A percentile compares a stretch with the other conserved stretches of the same genome.
Conservation (phyloP, 2,329 filamentous ascomycete genomes). For the Botrytis elliptica region DNA sequence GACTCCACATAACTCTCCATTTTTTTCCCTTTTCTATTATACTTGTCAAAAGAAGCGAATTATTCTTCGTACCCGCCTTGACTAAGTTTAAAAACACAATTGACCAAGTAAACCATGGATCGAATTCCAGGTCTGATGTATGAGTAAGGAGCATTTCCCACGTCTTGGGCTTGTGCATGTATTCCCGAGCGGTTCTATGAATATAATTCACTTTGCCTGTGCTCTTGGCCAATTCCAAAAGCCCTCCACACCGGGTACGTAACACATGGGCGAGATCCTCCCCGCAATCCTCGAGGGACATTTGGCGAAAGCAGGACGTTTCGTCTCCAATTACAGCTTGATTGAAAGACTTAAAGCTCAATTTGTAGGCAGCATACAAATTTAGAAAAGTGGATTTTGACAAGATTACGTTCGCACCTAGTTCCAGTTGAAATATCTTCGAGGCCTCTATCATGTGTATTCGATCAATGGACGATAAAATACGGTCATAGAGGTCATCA, state of each 20-base stretch:
- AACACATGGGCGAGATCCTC: neutral
- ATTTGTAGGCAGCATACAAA: too few relatives aligned
- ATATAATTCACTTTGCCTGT: too few relatives aligned
- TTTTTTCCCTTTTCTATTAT: too few relatives aligned
- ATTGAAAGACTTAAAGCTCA: too few relatives aligned
- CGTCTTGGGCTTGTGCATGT: neutral
- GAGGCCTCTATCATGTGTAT: neutral
- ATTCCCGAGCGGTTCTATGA: neutral
- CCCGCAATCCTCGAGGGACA: rapidly evolving
- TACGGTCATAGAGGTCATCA: neutral
- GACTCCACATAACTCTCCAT: rapidly evolving
- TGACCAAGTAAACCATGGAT: neutral
- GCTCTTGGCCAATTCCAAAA: neutral
- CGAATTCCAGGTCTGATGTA: neutral
- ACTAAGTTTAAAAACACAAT: too few relatives aligned
- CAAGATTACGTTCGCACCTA: rapidly evolving
- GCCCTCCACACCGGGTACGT: neutral
- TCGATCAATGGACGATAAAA: neutral
- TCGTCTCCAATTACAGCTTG: too few relatives aligned
- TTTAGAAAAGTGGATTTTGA: too few relatives aligned
- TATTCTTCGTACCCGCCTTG: too few relatives aligned
- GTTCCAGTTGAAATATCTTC: neutral
- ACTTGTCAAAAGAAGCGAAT: too few relatives aligned
- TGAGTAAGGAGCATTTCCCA: neutral
- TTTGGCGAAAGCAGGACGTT: too few relatives aligned